phyloP scores from a whole-genome alignment of 345 rosid genomes.

The Bretschneidera sinensis region DNA sequence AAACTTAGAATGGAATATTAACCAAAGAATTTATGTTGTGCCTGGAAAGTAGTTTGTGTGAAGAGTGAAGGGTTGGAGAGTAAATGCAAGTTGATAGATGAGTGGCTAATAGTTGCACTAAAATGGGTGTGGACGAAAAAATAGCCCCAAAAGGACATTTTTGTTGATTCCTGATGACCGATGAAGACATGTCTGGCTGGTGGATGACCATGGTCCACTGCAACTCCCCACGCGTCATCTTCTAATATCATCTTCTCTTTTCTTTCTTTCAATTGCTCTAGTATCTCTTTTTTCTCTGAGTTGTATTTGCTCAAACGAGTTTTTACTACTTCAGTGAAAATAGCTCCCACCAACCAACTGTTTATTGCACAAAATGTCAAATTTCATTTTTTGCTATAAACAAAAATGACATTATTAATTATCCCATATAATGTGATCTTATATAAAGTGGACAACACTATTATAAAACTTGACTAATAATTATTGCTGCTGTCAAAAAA shows the following conservation, averaged over 20 bases:
- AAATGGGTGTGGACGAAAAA: not conserved
- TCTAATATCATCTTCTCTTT: not conserved
- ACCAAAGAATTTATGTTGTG: not conserved
- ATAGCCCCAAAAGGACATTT: slow-evolving; percentile 8
- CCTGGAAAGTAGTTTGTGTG: not conserved
- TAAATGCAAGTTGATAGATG: not conserved
- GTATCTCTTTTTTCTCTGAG: too few species aligned
- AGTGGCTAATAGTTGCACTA: slow-evolving; percentile 1
- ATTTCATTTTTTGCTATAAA: not conserved
- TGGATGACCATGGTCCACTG: not conserved
- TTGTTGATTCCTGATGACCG: slow-evolving; percentile 16
- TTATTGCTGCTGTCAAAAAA: too few species aligned
- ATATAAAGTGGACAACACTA: too few species aligned
- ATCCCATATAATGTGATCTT: too few species aligned
- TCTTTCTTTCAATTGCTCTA: not conserved
- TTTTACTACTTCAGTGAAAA: not conserved
- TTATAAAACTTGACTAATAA: too few species aligned
- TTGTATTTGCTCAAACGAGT: not conserved
- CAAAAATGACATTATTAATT: too few species aligned
- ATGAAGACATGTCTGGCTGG: not conserved
- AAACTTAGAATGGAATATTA: not conserved
- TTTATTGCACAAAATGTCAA: not conserved
- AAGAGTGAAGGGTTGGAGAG: slow-evolving; percentile 4
- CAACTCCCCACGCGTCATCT: not conserved
- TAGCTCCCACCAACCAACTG: too few species aligned